Base-by-base conservation (phyloP, 2,329 filamentous ascomycete species). In the Alternaria dauci region DNA sequence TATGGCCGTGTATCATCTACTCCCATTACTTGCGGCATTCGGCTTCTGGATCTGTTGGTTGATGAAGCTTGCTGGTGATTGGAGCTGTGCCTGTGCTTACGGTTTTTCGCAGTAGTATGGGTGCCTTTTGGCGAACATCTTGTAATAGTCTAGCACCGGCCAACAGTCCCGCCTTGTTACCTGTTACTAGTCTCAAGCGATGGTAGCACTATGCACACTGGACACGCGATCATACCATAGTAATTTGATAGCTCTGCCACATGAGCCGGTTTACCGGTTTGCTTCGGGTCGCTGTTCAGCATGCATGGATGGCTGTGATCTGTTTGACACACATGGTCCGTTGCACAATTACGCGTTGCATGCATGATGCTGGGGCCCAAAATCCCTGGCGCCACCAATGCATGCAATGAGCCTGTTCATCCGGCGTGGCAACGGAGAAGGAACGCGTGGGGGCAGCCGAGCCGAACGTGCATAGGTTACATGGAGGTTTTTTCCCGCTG, bases 371-470 rank as follows among this genome's bases (percentile, higher is more conserved):
- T 50, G 9, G 30, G 30, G 9, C 38, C 14, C 30, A n/a, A 4
- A 7, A 36, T 25, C 30, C 46, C 16, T 11, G 32, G 46, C 30
- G 46, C 46, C 46, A 50, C 46, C 30, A 50, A 50, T 50, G 46
- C 46, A 23, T 14, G 46, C 32, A 50, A 50, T 4, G 5, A 46
- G 34, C 30, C 30, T 36, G 5, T 26, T 25, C 3, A 6, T 38
- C 30, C 46, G 30, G n/a, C 23, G 14, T 52, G 12, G 34, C 23
- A 52, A 41, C 50, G 50, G 34, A 16, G 16, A 38, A 38, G 20
- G 30, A 54, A 58, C 30, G 41, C 26, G 63, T 63, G 61, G 63
- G 63, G 60, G 61, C 44, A 59, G 36, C 36, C 52, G 58, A 58
- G 32, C 39, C 44, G 58, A 26, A 42, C 36, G 25, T 28, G 61